These are phyloP conservation scores for Botrytis aclada DNA, from an alignment of 2,329 filamentous ascomycete species.

Conservation along the genomic window DNA sequence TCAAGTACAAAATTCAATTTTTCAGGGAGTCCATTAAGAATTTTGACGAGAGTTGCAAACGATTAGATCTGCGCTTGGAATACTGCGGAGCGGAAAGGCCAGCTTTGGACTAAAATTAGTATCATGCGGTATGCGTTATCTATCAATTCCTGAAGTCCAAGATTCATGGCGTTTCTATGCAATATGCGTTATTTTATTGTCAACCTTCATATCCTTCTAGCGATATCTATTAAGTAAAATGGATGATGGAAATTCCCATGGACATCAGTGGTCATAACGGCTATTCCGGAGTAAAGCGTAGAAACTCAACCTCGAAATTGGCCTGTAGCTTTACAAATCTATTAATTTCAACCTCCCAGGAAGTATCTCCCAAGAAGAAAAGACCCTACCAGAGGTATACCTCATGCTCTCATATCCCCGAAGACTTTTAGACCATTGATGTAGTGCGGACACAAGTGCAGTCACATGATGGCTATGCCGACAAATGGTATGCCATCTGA, in stretches of 20 bases:
- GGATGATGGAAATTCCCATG: not conserved
- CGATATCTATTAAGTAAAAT: not conserved
- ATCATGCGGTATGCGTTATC: not conserved
- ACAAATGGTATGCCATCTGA: too few relatives aligned
- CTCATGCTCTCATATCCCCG: not conserved
- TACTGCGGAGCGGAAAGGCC: fast-evolving
- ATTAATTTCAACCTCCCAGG: not conserved
- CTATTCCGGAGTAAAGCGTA: not conserved
- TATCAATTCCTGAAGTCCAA: too few relatives aligned
- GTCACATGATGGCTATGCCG: too few relatives aligned
- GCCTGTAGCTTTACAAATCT: too few relatives aligned
- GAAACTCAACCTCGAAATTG: not conserved
- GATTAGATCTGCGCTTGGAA: not conserved
- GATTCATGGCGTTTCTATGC: not conserved
- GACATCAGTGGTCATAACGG: too few relatives aligned
- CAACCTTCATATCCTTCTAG: not conserved
- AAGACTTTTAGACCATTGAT: too few relatives aligned
- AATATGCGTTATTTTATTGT: not conserved
- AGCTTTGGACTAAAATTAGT: not conserved
- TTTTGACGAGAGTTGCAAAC: not conserved
- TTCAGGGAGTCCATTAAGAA: not conserved
- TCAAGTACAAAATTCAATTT: not conserved
- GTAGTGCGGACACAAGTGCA: too few relatives aligned
- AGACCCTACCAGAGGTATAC: not conserved
- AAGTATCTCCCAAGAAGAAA: not conserved